Conservation (phyloP, 805 yeast species). For the Metschnikowia peoriensis region DNA sequence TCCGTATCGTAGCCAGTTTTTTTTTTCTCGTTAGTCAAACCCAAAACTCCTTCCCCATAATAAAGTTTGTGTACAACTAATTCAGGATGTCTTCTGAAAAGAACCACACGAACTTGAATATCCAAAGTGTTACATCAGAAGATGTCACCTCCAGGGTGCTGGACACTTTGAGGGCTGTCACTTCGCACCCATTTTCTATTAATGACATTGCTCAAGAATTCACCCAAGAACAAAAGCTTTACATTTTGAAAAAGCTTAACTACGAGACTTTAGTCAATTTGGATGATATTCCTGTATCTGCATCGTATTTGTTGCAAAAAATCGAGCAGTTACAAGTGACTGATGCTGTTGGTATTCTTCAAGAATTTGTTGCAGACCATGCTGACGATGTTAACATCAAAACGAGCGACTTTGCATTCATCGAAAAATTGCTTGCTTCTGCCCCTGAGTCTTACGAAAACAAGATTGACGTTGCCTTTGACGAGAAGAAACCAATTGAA, state of each 20-base stretch:
- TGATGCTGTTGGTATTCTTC: conserved; percentile 41
- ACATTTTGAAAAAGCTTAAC: conserved; percentile 28
- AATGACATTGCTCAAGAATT: conserved; percentile 26
- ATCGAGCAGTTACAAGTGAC: conserved; percentile 32
- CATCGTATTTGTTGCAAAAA: conserved; percentile 42
- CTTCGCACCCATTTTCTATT: conserved; percentile 25
- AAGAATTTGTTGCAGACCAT: conserved; percentile 40
- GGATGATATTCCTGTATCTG: conserved; percentile 33
- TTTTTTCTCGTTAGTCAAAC: neutral
- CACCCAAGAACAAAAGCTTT: conserved; percentile 26
- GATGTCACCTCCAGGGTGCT: conserved; percentile 9
- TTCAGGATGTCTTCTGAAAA: conserved; percentile 1
- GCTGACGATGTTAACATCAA: conserved; percentile 50
- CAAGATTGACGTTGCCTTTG: conserved; percentile 10
- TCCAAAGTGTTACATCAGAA: neutral
- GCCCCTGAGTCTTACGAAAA: neutral
- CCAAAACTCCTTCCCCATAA: neutral
- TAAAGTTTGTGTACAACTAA: neutral
- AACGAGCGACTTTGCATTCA: conserved; percentile 31
- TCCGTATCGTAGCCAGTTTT: neutral
- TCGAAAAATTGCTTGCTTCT: conserved; percentile 20
- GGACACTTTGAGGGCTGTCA: conserved; percentile 19
- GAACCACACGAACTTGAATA: neutral
- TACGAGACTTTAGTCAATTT: conserved; percentile 25
- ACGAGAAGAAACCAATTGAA: conserved; percentile 13